Base-by-base conservation (phyloP, 2,329 filamentous ascomycete genomes). In the Pseudogymnoascus sp. region DNA sequence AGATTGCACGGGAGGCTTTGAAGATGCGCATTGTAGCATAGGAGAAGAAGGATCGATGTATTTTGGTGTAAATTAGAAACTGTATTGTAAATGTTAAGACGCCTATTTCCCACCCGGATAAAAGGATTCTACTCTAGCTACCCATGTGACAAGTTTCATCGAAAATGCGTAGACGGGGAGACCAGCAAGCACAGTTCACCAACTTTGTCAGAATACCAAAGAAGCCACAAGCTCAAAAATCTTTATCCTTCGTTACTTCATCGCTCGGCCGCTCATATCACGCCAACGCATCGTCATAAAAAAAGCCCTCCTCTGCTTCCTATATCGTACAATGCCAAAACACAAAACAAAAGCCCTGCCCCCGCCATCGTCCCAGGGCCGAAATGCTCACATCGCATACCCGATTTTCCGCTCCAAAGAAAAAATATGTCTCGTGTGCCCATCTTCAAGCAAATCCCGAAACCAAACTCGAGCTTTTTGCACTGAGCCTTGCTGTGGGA, bases 1-100 rank as follows among this genome's bases (percentile, higher is more conserved):
- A 96, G 80, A 81, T 97, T 77, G 91, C 96, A 78, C 84, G 86
- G 69, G 82, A 84, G 39, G 79, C 77, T 62, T 76, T 82, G 63
- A 74, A 75, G 62, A 70, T 69, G 69, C 60, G 4, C 21, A 39
- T 58, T 58, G 54, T 58, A 36, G 31, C 54, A 37, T 58, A 58
- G 54, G n/a, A 29, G 29, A 9, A n/a, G 50, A 31, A 2, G 7
- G 36, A 37, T 11, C 37, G 47, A 57, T 36, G 54, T 58, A 39
- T 58, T 58, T 58, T 36, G 54, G 54, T 58, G 54, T 58, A 58
- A 58, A 58, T 36, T 58, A 58, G 36, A 39, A 58, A 37, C 36
- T 58, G 54, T 58, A 58, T 58, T 58, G 21, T 58, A 39, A 36
- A 58, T 58, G 31, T 58, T 36, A 58, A 58, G 15, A 58, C 44